Evolutionary conservation across 306 rosid genomes (phyloP).

Genomic region (Mimosa bimucronata): DNA sequence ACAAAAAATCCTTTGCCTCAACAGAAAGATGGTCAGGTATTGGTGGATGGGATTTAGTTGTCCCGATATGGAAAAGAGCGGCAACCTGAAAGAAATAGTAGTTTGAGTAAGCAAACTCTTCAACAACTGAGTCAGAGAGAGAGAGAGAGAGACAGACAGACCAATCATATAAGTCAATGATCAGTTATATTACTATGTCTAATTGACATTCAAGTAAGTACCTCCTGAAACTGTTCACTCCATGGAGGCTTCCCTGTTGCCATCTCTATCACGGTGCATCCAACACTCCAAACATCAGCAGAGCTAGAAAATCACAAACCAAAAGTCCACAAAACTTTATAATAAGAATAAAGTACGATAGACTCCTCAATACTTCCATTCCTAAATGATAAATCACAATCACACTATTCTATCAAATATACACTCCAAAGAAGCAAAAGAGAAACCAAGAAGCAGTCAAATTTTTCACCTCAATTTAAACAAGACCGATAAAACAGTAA

Average conservation of each 20-base stretch:
- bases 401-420: slow-evolving; percentile 6
- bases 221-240: slow-evolving; percentile 98
- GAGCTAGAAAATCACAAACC: slow-evolving; percentile 58
- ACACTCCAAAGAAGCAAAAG: background rate
- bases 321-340: background rate
- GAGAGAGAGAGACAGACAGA: slow-evolving; percentile 3
- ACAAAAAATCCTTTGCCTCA: slow-evolving; percentile 85
- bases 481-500: background rate
- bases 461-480: background rate
- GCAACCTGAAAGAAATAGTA: slow-evolving; percentile 69
- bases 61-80: slow-evolving; percentile 87
- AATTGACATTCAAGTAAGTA: slow-evolving; percentile 40
- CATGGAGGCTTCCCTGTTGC: slow-evolving; percentile 99
- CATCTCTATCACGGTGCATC: slow-evolving; percentile 96
- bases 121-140: background rate
- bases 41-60: slow-evolving; percentile 94
- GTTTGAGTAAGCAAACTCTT: slow-evolving; percentile 33
- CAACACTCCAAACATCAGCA: slow-evolving; percentile 99
- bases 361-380: slow-evolving; percentile 15
- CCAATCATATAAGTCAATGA: slow-evolving; percentile 16
- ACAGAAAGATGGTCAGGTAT: slow-evolving; percentile 88
- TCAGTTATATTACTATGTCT: slow-evolving; percentile 24
- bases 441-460: slow-evolving; percentile 13
- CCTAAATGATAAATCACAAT: slow-evolving; percentile 8
- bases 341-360: slow-evolving; percentile 28